Conservation (phyloP, 495 filamentous ascomycete genomes). For the Tuber melanosporum region DNA sequence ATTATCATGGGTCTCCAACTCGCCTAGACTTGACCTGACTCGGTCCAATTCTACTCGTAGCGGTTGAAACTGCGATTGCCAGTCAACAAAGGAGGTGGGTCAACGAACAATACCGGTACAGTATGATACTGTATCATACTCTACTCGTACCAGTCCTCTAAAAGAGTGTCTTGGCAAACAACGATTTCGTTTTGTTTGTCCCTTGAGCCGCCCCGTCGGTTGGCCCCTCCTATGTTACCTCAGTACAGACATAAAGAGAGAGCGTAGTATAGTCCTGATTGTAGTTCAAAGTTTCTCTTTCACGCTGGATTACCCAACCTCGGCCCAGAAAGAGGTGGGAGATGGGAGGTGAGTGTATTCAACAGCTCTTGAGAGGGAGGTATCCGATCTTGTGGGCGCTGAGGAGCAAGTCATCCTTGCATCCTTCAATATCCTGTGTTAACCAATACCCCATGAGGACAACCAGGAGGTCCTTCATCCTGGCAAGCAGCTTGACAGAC, state of each 20-base stretch:
- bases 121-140: too few relatives aligned
- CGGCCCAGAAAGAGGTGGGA: neutral
- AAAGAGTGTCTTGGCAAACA: too few relatives aligned
- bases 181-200: too few relatives aligned
- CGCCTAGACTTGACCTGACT: neutral
- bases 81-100: neutral
- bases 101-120: too few relatives aligned
- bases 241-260: neutral
- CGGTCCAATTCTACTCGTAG: neutral
- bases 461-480: neutral
- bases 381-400: neutral
- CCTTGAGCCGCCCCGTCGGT: too few relatives aligned
- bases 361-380: neutral
- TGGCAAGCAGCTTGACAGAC: neutral
- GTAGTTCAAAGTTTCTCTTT: neutral
- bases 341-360: neutral
- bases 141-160: too few relatives aligned
- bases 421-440: neutral
- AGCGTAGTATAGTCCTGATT: neutral
- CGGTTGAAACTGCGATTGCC: neutral
- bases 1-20: neutral
- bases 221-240: neutral
- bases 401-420: neutral
- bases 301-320: neutral
- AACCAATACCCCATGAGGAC: neutral